Percentiles rank a stretch among this genome's conserved stretches.
These are phyloP conservation scores for Melaleuca alternifolia DNA, from an alignment of 345 rosid species.

Conservation along the genomic window DNA sequence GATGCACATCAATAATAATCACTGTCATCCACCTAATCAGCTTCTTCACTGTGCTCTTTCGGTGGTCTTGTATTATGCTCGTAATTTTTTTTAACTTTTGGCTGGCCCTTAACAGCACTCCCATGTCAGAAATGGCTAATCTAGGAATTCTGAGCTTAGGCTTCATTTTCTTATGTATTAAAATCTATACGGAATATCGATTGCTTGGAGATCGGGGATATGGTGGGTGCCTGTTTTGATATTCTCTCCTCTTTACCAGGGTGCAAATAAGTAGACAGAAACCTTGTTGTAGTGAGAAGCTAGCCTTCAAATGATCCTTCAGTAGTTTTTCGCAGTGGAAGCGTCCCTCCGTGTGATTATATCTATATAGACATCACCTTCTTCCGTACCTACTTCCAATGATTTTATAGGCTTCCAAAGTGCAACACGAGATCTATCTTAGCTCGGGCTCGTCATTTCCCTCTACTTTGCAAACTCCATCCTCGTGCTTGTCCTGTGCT, in stretches of 20 bases:
- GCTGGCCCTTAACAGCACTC: neutral
- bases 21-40: neutral
- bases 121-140: neutral
- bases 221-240: neutral
- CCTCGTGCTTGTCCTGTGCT: neutral
- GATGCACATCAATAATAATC: neutral
- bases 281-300: neutral
- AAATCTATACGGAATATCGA: neutral
- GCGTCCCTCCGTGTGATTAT: neutral
- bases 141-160: neutral
- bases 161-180: neutral
- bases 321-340: neutral
- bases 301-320: neutral
- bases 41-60: neutral
- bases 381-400: neutral
- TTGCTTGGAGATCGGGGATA: neutral
- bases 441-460: neutral
- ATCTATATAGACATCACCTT: neutral
- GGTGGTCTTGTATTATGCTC: neutral
- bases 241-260: neutral
- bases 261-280: neutral
- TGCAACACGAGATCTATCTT: neutral
- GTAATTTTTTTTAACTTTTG: neutral
- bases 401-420: neutral
- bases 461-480: neutral